Conservation (phyloP, 345 rosid species). For the Adansonia digitata region DNA sequence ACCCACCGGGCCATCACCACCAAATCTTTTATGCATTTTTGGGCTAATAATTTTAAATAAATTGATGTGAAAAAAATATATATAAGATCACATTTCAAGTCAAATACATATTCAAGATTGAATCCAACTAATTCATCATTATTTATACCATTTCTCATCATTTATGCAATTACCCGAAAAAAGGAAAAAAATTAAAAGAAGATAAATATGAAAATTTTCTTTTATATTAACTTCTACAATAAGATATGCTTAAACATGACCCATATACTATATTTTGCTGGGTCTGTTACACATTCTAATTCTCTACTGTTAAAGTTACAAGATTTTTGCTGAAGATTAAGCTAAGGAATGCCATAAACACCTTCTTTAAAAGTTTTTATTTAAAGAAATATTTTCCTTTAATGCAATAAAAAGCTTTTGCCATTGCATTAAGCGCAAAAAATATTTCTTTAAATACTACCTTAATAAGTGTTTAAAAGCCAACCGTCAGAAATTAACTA, state of each 20-base stretch:
- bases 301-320: background rate
- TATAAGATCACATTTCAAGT: background rate
- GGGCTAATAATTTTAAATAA: background rate
- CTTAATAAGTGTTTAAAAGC: background rate
- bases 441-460: slow-evolving; percentile 8
- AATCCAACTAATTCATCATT: background rate
- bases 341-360: background rate
- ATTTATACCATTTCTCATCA: background rate
- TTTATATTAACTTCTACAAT: background rate
- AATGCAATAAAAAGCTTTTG: background rate
- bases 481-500: background rate
- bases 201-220: background rate
- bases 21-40: background rate
- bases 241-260: background rate
- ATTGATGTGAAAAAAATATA: background rate
- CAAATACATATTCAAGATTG: background rate
- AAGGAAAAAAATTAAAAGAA: background rate
- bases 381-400: slow-evolving; percentile 9
- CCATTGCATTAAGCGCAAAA: background rate
- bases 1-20: background rate
- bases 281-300: background rate
- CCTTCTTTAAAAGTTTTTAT: background rate
- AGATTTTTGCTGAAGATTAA: background rate
- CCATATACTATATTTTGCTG: background rate
- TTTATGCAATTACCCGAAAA: background rate